Percentiles rank a stretch among this genome's conserved stretches.
These are phyloP conservation scores for Wickerhamiella hasegawae DNA, from an alignment of 805 yeast species.

Conservation along the genomic window DNA sequence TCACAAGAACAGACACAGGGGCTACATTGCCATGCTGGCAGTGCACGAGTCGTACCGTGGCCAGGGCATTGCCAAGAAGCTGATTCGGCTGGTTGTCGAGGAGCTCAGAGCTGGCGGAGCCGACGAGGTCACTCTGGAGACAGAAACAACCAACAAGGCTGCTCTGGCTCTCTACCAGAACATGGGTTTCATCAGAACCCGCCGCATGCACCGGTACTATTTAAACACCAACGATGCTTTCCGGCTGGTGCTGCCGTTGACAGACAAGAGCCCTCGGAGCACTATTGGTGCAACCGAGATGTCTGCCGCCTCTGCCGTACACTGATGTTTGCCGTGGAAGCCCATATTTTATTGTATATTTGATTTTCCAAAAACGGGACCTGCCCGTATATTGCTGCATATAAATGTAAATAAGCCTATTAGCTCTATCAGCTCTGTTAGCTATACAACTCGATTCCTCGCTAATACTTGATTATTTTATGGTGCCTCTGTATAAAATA, in stretches of 20 bases:
- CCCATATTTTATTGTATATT: too few relatives aligned
- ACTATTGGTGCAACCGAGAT: too few relatives aligned
- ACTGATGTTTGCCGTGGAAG: too few relatives aligned
- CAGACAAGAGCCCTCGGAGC: conserved; percentile 32
- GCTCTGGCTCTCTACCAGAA: conserved; percentile 58
- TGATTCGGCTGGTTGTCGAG: conserved; percentile 47
- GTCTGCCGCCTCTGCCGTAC: too few relatives aligned
- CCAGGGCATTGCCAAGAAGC: conserved; percentile 60
- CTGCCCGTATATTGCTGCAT: too few relatives aligned
- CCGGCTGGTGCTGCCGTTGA: conserved; percentile 67
- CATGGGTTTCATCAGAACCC: conserved; percentile 58
- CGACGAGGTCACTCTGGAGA: conserved; percentile 86
- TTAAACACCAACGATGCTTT: conserved; percentile 87
- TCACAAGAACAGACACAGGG: conserved; percentile 60
- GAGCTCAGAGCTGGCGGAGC: conserved; percentile 49
- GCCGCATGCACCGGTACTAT: conserved; percentile 74
- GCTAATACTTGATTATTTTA: too few relatives aligned
- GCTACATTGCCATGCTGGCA: conserved; percentile 94
- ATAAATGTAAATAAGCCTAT: too few relatives aligned
- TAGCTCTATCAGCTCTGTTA: too few relatives aligned
- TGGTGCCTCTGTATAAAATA: too few relatives aligned
- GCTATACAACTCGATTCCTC: too few relatives aligned
- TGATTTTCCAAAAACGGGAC: too few relatives aligned
- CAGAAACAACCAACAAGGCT: conserved; percentile 66
- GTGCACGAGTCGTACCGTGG: conserved; percentile 61